Evolutionary conservation across 768 basidiomycete species (phyloP).

Genomic region (Hydnomerulius pinastri): DNA sequence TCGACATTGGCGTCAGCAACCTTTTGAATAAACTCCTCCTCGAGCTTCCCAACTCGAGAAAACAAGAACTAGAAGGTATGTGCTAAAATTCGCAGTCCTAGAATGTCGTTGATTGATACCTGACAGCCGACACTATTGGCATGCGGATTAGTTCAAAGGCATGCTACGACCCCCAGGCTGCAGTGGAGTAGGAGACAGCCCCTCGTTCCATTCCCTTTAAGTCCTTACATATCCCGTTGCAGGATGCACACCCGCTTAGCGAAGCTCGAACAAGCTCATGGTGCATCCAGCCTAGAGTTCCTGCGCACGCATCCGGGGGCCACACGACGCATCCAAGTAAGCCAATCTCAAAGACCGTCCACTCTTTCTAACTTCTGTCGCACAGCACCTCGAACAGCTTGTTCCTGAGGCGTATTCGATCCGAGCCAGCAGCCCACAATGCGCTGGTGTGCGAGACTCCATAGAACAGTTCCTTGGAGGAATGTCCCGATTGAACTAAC

Average conservation of each 20-base stretch:
- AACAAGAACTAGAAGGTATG: constrained; percentile 84
- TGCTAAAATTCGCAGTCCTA: too few relatives aligned
- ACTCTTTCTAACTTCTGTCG: not conserved
- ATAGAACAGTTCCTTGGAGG: constrained; percentile 24
- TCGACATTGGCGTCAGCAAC: constrained; percentile 55
- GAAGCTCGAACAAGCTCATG: constrained; percentile 47
- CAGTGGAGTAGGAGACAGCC: constrained; percentile 64
- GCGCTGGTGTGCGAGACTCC: constrained; percentile 42
- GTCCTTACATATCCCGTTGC: constrained; percentile 1
- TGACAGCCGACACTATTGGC: constrained; percentile 82
- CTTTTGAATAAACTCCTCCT: constrained; percentile 53
- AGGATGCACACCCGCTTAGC: constrained; percentile 77
- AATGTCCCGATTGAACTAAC: constrained; percentile 16
- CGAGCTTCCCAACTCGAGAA: constrained; percentile 82
- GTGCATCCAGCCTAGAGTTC: constrained; percentile 51
- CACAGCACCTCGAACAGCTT: constrained; percentile 51
- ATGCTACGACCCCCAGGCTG: constrained; percentile 82
- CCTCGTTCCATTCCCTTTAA: not conserved
- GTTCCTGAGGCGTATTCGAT: constrained; percentile 61
- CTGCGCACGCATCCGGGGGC: constrained; percentile 82
- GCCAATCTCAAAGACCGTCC: constrained; percentile 15
- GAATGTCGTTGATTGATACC: too few relatives aligned
- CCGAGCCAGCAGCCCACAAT: constrained; percentile 57
- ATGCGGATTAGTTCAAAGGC: constrained; percentile 77
- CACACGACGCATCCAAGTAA: constrained; percentile 68